Percentiles rank a stretch among this genome's conserved stretches.
phyloP scores from a whole-genome alignment of 169 alveolate genomes.

The Plasmodium fragile region DNA sequence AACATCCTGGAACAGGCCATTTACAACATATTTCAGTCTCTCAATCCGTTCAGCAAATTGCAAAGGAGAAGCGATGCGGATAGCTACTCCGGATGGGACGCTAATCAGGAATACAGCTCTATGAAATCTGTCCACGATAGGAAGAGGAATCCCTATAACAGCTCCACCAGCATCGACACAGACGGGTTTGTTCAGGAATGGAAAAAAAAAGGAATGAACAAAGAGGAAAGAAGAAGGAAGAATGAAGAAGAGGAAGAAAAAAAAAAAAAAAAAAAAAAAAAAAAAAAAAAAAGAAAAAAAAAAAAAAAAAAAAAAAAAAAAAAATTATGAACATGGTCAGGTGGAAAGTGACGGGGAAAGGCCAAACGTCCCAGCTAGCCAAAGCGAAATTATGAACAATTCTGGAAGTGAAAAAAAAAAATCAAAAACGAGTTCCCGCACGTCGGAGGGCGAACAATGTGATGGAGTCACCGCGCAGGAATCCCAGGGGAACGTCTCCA shows the following conservation, averaged over 20 bases:
- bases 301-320: neutral
- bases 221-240: neutral
- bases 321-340: conserved; percentile 13
- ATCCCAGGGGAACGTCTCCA: neutral
- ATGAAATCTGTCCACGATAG: neutral
- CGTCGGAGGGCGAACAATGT: neutral
- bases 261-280: neutral
- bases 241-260: neutral
- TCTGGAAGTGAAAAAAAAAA: neutral
- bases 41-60: neutral
- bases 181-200: neutral
- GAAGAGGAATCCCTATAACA: neutral
- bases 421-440: neutral
- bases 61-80: neutral
- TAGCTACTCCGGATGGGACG: neutral
- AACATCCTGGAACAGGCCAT: conserved; percentile 4
- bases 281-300: neutral
- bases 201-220: neutral
- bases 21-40: neutral
- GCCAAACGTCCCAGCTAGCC: neutral
- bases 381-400: conserved; percentile 4
- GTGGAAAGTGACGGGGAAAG: neutral
- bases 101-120: neutral
- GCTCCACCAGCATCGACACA: neutral
- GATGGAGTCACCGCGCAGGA: neutral